Evolutionary conservation across 495 filamentous ascomycete species (phyloP).

Genomic region (Aspergillus egyptiacus): DNA sequence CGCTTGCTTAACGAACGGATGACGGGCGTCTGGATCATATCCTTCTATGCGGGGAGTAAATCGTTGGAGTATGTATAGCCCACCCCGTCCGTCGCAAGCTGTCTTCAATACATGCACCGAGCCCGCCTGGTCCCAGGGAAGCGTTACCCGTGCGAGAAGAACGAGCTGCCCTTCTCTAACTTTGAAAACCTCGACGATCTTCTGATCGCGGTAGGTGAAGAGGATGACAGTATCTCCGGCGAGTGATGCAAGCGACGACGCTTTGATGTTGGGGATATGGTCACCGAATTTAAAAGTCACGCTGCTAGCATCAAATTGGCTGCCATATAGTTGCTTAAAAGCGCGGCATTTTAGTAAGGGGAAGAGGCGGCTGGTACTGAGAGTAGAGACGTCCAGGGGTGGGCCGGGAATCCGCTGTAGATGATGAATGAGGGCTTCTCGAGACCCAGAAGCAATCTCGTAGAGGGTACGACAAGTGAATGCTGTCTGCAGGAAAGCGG

Average conservation of each 20-base stretch:
- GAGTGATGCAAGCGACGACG: slow-evolving; percentile 22
- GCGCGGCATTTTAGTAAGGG: slow-evolving; percentile 20
- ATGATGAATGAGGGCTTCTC: slow-evolving; percentile 31
- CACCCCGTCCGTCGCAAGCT: slow-evolving; percentile 18
- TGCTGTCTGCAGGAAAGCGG: slow-evolving; percentile 32
- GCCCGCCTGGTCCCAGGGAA: slow-evolving; percentile 24
- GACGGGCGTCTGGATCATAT: slow-evolving; percentile 17
- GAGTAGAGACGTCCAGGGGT: slow-evolving; percentile 8
- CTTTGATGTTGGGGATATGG: slow-evolving; percentile 24
- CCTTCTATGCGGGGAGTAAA: slow-evolving; percentile 26
- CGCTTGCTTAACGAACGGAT: slow-evolving; percentile 37
- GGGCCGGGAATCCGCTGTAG: slow-evolving; percentile 31
- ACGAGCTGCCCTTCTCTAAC: slow-evolving; percentile 16
- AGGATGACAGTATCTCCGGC: slow-evolving; percentile 14
- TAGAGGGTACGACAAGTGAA: slow-evolving; percentile 50
- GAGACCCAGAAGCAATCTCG: slow-evolving; percentile 76
- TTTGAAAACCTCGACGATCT: slow-evolving; percentile 25
- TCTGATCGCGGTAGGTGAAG: slow-evolving; percentile 22
- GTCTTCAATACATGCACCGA: slow-evolving; percentile 30
- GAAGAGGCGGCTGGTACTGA: slow-evolving; percentile 25
- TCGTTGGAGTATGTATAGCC: slow-evolving; percentile 30
- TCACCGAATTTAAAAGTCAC: slow-evolving; percentile 22
- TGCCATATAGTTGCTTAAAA: slow-evolving; percentile 28
- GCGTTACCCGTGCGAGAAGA: slow-evolving; percentile 10
- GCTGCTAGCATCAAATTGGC: slow-evolving; percentile 23